Base-by-base conservation (phyloP, 2,329 filamentous ascomycete genomes). In the Pseudopyrenochaeta lycopersici region DNA sequence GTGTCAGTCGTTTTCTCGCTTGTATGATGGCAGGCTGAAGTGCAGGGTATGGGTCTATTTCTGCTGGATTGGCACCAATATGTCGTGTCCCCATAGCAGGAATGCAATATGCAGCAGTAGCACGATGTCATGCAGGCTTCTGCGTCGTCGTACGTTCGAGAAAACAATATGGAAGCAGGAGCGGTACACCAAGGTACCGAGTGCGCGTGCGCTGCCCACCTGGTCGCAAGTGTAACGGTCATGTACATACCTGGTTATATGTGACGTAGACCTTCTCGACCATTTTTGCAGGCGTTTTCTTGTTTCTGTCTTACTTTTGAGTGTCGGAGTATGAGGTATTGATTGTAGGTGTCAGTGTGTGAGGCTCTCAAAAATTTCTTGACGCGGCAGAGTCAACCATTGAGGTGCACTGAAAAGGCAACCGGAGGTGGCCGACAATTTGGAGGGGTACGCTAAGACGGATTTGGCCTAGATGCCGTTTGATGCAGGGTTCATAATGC, bases 211-310 rank as follows among this genome's bases (percentile, higher is more conserved):
- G 50, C 31, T 15, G 46, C 43, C 31, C 48, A 49, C 49, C 41
- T 51, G 2, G 27, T 50, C 39, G 49, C 56, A 49, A 30, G 54
- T 54, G 49, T 45, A 51, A 57, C 44, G 41, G 11, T n/a, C 14
- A 18, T 35, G 58, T 54, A 69, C 72, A 52, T 71, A 76, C 76
- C 73, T 78, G 68, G 67, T 78, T 78, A 60, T 78, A 78, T 33
- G 76, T 77, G 55, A 78, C 72, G 68, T 77, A 78, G 46, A 76
- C 62, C 63, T 78, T 78, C 62, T 77, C 66, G 45, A 76, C 73
- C 75, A 77, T 77, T 44, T 39, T 73, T 59, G 52, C 59, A 58
- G 43, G 27, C 18, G 21, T 17, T 49, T 45, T 20, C 31, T 32
- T 27, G 31, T 44, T 20, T 18, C n/a, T 51, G 29, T 40, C 15